A percentile compares a stretch with the other conserved stretches of the same genome.
These are phyloP conservation scores for Marasmius oreades DNA, from an alignment of 1,284 basidiomycete genomes.

Conservation along the genomic window DNA sequence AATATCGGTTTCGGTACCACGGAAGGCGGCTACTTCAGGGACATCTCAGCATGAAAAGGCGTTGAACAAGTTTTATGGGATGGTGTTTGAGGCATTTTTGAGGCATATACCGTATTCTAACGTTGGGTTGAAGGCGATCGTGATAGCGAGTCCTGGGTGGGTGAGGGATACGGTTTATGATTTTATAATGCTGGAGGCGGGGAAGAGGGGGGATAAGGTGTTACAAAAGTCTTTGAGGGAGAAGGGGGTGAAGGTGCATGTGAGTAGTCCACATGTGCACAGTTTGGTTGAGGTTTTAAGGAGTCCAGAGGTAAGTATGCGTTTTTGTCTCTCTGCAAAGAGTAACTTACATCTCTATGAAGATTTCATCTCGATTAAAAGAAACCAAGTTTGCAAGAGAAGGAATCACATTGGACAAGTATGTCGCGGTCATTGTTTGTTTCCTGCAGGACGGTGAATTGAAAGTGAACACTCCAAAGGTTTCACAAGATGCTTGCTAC, in stretches of 20 bases:
- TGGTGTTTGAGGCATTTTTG: conserved; percentile 84
- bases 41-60: conserved; percentile 87
- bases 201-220: conserved; percentile 79
- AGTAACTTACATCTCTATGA: conserved; percentile 4
- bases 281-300: conserved; percentile 92
- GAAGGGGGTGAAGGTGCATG: conserved; percentile 90
- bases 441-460: neutral
- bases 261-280: conserved; percentile 94
- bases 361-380: conserved; percentile 78
- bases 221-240: conserved; percentile 70
- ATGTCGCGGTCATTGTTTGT: conserved; percentile 15
- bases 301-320: conserved; percentile 76
- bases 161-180: conserved; percentile 89
- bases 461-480: conserved; percentile 36
- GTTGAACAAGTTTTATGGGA: conserved; percentile 77
- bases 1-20: conserved; percentile 86
- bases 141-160: conserved; percentile 97
- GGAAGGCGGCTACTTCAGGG: conserved; percentile 83
- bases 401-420: conserved; percentile 89
- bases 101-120: conserved; percentile 85
- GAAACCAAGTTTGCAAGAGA: conserved; percentile 98
- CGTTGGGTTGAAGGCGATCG: conserved; percentile 79
- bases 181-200: conserved; percentile 81
- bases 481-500: conserved; percentile 96
- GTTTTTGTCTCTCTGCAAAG: neutral